These are phyloP conservation scores for Boletus huronensis DNA, from an alignment of 768 basidiomycete genomes.

Conservation along the genomic window DNA sequence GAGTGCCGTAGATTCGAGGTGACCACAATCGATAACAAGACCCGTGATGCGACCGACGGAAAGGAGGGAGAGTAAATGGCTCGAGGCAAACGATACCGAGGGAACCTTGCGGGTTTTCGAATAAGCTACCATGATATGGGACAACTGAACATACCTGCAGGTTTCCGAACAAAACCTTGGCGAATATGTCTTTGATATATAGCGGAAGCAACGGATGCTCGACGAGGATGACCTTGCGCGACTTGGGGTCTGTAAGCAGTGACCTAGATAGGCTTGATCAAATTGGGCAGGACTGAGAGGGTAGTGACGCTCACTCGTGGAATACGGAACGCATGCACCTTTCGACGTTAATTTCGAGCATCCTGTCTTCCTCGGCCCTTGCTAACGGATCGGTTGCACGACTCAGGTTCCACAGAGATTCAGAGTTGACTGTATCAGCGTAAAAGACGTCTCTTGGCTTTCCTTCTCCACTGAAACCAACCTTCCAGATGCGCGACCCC, in stretches of 20 bases:
- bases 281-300: slow-evolving; percentile 9
- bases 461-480: slow-evolving; percentile 96
- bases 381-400: slow-evolving; percentile 52
- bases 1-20: slow-evolving; percentile 83
- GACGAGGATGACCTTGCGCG: slow-evolving; percentile 88
- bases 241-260: slow-evolving; percentile 90
- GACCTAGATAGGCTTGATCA: slow-evolving; percentile 50
- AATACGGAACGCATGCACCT: slow-evolving; percentile 73
- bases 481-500: slow-evolving; percentile 93
- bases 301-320: slow-evolving; percentile 58
- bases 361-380: slow-evolving; percentile 67
- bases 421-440: slow-evolving; percentile 41
- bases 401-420: slow-evolving; percentile 58
- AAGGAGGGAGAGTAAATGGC: slow-evolving; percentile 80
- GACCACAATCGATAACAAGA: slow-evolving; percentile 89
- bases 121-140: not conserved
- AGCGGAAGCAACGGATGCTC: slow-evolving; percentile 87
- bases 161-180: slow-evolving; percentile 85
- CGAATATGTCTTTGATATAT: slow-evolving; percentile 84
- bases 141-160: slow-evolving; percentile 53
- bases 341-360: slow-evolving; percentile 70
- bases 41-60: slow-evolving; percentile 89
- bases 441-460: slow-evolving; percentile 86
- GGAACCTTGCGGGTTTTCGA: slow-evolving; percentile 60
- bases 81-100: slow-evolving; percentile 88